Evolutionary conservation across 2,329 filamentous ascomycete genomes (phyloP).

Genomic region (Fusarium tupiense): DNA sequence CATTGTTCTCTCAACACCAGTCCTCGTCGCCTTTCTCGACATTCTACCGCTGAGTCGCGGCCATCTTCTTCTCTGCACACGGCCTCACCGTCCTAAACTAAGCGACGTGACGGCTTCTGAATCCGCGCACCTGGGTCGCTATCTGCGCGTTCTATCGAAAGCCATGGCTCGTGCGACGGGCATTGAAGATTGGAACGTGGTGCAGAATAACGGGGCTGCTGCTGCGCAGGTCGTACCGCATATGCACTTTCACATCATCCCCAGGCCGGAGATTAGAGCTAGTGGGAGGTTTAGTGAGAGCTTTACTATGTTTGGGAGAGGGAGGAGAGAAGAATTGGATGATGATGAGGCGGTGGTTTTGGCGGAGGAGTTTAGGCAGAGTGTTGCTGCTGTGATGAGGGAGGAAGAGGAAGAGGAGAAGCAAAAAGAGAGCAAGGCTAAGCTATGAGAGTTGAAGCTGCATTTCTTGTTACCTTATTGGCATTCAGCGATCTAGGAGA

Average conservation of each 20-base stretch:
- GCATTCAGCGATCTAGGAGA: background rate
- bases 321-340: slow-evolving; percentile 77
- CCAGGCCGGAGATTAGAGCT: slow-evolving; percentile 74
- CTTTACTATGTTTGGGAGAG: slow-evolving; percentile 86
- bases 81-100: slow-evolving; percentile 80
- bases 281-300: slow-evolving; percentile 66
- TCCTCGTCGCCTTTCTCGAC: slow-evolving; percentile 89
- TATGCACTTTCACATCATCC: slow-evolving; percentile 95
- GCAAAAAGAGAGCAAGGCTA: slow-evolving; percentile 44
- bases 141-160: slow-evolving; percentile 76
- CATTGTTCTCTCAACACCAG: slow-evolving; percentile 79
- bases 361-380: slow-evolving; percentile 63
- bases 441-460: slow-evolving; percentile 46
- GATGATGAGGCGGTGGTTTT: slow-evolving; percentile 75
- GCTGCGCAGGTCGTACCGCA: slow-evolving; percentile 94
- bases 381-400: slow-evolving; percentile 58
- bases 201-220: slow-evolving; percentile 92
- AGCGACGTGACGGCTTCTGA: slow-evolving; percentile 73
- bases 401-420: slow-evolving; percentile 47
- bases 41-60: slow-evolving; percentile 88
- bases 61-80: slow-evolving; percentile 84
- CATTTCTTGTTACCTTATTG: slow-evolving; percentile 18
- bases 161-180: slow-evolving; percentile 76
- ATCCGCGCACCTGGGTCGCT: slow-evolving; percentile 71
- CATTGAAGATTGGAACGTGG: slow-evolving; percentile 90